phyloP scores from a whole-genome alignment of 495 filamentous ascomycete genomes.

The Parathielavia hyrcaniae region DNA sequence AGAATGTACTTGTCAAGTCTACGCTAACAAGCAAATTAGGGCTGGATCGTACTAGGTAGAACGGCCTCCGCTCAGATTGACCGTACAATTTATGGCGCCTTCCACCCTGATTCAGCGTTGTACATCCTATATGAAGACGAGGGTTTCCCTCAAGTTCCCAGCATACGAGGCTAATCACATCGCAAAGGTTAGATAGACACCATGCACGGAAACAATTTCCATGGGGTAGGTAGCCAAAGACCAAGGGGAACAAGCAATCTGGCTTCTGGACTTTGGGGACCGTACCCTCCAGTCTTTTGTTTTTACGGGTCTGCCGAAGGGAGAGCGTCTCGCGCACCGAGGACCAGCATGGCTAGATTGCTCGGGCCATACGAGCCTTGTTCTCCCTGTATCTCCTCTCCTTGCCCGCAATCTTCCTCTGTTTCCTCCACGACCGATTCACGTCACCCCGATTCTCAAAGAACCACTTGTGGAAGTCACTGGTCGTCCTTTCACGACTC shows the following conservation, averaged over 20 bases:
- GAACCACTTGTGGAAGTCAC: constrained; percentile 83
- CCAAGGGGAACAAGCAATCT: not conserved
- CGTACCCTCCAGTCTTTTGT: not conserved
- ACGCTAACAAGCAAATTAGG: no score
- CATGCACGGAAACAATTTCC: not conserved
- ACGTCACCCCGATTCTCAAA: constrained; percentile 85
- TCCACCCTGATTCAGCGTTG: not conserved
- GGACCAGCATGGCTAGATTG: constrained; percentile 29
- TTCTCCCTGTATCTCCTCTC: constrained; percentile 84
- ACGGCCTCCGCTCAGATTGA: no score
- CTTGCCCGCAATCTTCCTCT: constrained; percentile 74
- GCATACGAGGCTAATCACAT: not conserved
- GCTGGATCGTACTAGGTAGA: no score
- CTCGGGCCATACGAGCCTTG: constrained; percentile 49
- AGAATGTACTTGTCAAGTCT: no score
- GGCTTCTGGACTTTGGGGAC: no score
- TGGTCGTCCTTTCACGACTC: constrained; percentile 32
- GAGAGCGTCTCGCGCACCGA: no score
- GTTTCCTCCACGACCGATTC: constrained; percentile 85
- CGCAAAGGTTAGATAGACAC: not conserved
- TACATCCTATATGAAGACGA: not conserved
- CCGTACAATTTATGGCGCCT: no score
- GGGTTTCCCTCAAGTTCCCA: not conserved
- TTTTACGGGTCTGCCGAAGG: not conserved
- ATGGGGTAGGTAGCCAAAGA: not conserved